These are phyloP conservation scores for Leccinum subtestaceum DNA, from an alignment of 768 basidiomycete species.

Conservation along the genomic window DNA sequence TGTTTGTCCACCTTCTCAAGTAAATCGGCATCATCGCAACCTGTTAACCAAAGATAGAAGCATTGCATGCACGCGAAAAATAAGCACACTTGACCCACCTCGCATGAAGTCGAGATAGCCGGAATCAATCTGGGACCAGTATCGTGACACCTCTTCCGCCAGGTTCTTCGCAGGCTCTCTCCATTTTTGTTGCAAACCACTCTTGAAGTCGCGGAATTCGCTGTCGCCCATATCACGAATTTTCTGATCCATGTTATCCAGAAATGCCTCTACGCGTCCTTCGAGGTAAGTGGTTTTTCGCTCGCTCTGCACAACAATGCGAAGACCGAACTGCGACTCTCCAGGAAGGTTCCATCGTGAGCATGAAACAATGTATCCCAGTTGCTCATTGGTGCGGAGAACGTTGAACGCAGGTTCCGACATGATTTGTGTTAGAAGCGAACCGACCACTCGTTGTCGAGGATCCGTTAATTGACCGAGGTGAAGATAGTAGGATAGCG, in stretches of 20 bases:
- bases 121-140: constrained; percentile 67
- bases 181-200: constrained; percentile 75
- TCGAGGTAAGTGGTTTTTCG: constrained; percentile 78
- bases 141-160: constrained; percentile 69
- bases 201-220: constrained; percentile 78
- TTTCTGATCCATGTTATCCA: constrained; percentile 65
- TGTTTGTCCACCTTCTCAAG: constrained; percentile 66
- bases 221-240: constrained; percentile 67
- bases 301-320: constrained; percentile 89
- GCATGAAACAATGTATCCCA: constrained; percentile 87
- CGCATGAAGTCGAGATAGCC: constrained; percentile 86
- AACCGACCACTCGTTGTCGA: constrained; percentile 58
- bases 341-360: constrained; percentile 55
- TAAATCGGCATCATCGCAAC: constrained; percentile 64
- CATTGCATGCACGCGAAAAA: not conserved
- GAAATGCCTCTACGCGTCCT: constrained; percentile 83
- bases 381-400: constrained; percentile 90
- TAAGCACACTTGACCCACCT: constrained; percentile 47
- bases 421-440: constrained; percentile 79
- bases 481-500: constrained; percentile 82
- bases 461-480: constrained; percentile 68
- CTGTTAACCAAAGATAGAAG: constrained; percentile 38
- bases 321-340: constrained; percentile 69
- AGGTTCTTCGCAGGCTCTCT: constrained; percentile 88
- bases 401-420: constrained; percentile 90